A percentile compares a stretch with the other conserved stretches of the same genome.
Evolutionary conservation across 768 basidiomycete genomes (phyloP).

Genomic region (Amanita jacksonii): DNA sequence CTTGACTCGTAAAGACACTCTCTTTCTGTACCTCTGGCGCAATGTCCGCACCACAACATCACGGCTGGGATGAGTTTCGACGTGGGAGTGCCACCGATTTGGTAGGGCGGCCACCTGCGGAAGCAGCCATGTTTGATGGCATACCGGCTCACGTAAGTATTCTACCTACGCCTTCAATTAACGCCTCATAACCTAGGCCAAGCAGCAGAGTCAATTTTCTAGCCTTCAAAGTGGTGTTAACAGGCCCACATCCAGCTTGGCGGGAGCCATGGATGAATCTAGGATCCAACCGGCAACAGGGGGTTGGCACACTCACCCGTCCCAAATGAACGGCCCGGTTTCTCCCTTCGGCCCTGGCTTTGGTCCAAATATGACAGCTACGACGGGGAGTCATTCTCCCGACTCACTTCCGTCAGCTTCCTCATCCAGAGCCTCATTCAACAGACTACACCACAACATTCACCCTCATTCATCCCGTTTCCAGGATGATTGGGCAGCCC

Average conservation of each 20-base stretch:
- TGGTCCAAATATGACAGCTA: background rate
- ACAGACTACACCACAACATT: slow-evolving; percentile 16
- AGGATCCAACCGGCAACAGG: slow-evolving; percentile 17
- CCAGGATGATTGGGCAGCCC: slow-evolving; percentile 56
- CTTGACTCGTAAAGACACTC: background rate
- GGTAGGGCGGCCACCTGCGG: slow-evolving; percentile 29
- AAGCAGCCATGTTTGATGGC: slow-evolving; percentile 27
- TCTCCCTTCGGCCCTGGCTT: slow-evolving; percentile 3
- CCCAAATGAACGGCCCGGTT: background rate
- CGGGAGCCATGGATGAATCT: slow-evolving; percentile 54
- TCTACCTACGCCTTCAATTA: slow-evolving; percentile 2
- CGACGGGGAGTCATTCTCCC: slow-evolving; percentile 18
- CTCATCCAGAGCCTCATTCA: slow-evolving; percentile 18
- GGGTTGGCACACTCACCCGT: background rate
- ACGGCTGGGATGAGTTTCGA: slow-evolving; percentile 21
- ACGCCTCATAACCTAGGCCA: background rate
- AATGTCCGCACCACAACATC: slow-evolving; percentile 28
- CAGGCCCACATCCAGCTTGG: slow-evolving; percentile 40
- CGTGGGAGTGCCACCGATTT: slow-evolving; percentile 18
- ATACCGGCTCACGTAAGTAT: slow-evolving; percentile 24
- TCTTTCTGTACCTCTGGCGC: slow-evolving; percentile 4
- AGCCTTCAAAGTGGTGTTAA: slow-evolving; percentile 18
- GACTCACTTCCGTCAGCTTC: slow-evolving; percentile 28
- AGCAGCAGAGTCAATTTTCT: background rate
- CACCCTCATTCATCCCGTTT: slow-evolving; percentile 36